These are phyloP conservation scores for Evernia prunastri DNA, from an alignment of 495 filamentous ascomycete genomes.

Conservation along the genomic window DNA sequence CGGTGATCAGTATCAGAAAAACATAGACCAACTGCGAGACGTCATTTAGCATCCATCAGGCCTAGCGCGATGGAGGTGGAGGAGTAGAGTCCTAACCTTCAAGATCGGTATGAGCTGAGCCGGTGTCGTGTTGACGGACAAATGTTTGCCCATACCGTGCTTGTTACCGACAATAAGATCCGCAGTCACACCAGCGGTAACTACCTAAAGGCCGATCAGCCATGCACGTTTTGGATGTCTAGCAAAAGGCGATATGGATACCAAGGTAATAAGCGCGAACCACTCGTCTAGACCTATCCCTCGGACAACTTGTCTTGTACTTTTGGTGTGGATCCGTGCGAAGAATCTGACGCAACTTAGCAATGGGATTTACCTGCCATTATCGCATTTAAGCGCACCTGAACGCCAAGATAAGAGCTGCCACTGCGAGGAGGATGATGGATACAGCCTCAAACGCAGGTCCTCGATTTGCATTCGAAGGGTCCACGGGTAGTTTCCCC, in stretches of 20 bases:
- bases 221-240: background rate
- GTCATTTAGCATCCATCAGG: background rate
- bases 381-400: conserved; percentile 2
- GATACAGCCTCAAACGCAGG: conserved; percentile 22
- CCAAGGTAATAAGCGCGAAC: conserved; percentile 16
- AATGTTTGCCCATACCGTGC: conserved; percentile 22
- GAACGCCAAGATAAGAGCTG: conserved; percentile 20
- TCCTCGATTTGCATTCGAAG: conserved; percentile 14
- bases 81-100: conserved; percentile 5
- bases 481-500: conserved; percentile 1
- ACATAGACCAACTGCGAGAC: conserved; percentile 15
- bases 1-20: conserved; percentile 18
- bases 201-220: background rate
- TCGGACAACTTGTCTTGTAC: conserved; percentile 12
- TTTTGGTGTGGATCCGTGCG: conserved; percentile 20
- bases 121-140: conserved; percentile 7
- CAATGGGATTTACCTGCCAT: background rate
- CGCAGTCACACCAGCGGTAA: conserved; percentile 9
- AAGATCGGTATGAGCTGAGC: conserved; percentile 6
- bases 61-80: background rate
- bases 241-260: background rate
- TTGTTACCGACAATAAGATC: conserved; percentile 18
- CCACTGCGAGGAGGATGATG: conserved; percentile 17
- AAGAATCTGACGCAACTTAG: conserved; percentile 12
- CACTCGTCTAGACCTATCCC: conserved; percentile 21